Evolutionary conservation across 179 eudicot genomes (phyloP), one percentile per base, ranked within the genome.

Genomic region (Nepenthes alata): DNA sequence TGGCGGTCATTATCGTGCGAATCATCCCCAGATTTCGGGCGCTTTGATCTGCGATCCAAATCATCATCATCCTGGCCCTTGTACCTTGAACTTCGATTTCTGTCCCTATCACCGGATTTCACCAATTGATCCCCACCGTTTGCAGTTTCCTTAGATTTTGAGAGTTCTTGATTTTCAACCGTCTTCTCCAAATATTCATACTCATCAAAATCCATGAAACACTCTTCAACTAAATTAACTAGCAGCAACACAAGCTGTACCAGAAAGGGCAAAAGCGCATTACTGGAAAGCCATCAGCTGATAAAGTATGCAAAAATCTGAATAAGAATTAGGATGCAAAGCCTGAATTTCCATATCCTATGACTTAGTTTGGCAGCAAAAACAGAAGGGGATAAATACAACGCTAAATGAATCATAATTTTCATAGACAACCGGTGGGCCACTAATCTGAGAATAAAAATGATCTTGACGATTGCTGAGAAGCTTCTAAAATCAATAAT

Each of bases 151-250:
- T 80, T 79, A 6, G 39, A 55, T 25, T 77, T 79, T 53, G 67
- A 70, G 36, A 68, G 55, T 50, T 85, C 91, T 0, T 75, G 67
- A 74, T 77, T 74, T 65, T 85, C 95, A 41, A 81, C 87, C 1
- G 70, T 70, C 65, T 85, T 87, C 83, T 89, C 97, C 72, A 87
- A 63, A 68, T 81, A 87, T 36, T 89, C 91, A 71, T 83, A 83
- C 78, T 89, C 97, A 39, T 87, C 89, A 67, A 83, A 85, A 77
- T 85, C 95, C 97, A 89, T 85, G 14, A 41, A 58, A 62, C 53
- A 50, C 67, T 39, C 67, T 63, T 55, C 48, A 58, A 68, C 51
- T 47, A 39, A 61, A 52, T 38, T 47, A 15, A 53, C 35, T 6
- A 62, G 52, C 52, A 41, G 48, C 63, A 8, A n/a, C 53, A 50